phyloP scores from a whole-genome alignment of 2,329 filamentous ascomycete species.

The Claviceps humidiphila region DNA sequence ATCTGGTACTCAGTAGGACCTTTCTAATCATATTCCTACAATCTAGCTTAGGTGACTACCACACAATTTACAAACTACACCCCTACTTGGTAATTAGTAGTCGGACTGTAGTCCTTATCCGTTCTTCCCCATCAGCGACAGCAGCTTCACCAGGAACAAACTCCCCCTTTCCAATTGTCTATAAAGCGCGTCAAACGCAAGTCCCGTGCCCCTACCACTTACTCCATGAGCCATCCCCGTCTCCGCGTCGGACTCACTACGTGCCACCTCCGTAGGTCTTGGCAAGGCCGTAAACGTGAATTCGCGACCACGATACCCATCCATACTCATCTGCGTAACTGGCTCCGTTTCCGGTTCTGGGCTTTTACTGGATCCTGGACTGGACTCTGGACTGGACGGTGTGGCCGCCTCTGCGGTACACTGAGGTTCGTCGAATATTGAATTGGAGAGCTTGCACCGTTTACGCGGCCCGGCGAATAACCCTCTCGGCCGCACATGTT shows the following conservation, averaged over 20 bases:
- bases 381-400: not conserved
- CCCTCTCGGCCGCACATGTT: not conserved
- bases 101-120: too few relatives aligned
- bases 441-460: not conserved
- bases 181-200: not conserved
- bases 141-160: not conserved
- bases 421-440: not conserved
- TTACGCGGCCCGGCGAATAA: not conserved
- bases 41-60: too few relatives aligned
- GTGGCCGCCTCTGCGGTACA: not conserved
- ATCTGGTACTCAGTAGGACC: too few relatives aligned
- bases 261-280: not conserved
- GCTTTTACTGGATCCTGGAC: not conserved
- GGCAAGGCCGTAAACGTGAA: not conserved
- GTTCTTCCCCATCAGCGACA: not conserved
- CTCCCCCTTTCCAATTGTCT: constrained; percentile 1
- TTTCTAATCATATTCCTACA: too few relatives aligned
- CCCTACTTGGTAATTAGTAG: too few relatives aligned
- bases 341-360: too few relatives aligned
- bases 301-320: not conserved
- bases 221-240: not conserved
- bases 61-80: too few relatives aligned
- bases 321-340: not conserved
- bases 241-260: not conserved
- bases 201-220: not conserved